Conservation (phyloP, 768 basidiomycete species). For the Phylloporus sp. region DNA sequence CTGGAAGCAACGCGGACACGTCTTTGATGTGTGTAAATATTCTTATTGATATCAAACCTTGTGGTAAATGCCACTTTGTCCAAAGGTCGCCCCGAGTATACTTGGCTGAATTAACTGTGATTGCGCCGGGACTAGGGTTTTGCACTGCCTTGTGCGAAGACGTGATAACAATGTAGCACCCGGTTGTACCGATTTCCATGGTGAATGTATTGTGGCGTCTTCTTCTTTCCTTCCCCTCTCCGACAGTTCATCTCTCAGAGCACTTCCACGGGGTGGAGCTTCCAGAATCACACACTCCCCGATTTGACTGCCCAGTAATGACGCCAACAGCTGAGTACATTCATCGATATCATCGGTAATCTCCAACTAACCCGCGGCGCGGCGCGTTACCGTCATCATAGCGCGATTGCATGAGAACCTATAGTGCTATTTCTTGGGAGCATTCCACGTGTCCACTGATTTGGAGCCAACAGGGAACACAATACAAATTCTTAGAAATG, state of each 20-base stretch:
- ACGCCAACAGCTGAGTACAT: not conserved
- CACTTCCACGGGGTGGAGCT: slow-evolving; percentile 5
- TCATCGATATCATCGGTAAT: not conserved
- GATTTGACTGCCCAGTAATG: not conserved
- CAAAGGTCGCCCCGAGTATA: slow-evolving; percentile 5
- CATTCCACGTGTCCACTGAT: not conserved
- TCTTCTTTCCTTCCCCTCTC: slow-evolving; percentile 1
- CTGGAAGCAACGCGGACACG: slow-evolving; percentile 10
- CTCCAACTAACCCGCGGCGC: not conserved
- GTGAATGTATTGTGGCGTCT: not conserved
- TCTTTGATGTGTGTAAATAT: slow-evolving; percentile 16
- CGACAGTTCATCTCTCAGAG: slow-evolving; percentile 5
- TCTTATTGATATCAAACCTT: slow-evolving; percentile 16
- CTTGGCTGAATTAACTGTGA: slow-evolving; percentile 2
- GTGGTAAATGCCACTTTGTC: slow-evolving; percentile 4
- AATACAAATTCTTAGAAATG: not conserved
- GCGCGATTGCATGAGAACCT: not conserved
- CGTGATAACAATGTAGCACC: not conserved
- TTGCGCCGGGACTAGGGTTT: not conserved
- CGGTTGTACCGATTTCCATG: slow-evolving; percentile 9
- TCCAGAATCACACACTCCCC: not conserved
- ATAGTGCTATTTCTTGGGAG: no score
- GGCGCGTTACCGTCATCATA: not conserved
- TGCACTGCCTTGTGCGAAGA: slow-evolving; percentile 9
- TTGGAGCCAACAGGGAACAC: slow-evolving; percentile 2